Conservation (phyloP, 2,329 filamentous ascomycete genomes). For the Nothomitra cinnamomea region DNA sequence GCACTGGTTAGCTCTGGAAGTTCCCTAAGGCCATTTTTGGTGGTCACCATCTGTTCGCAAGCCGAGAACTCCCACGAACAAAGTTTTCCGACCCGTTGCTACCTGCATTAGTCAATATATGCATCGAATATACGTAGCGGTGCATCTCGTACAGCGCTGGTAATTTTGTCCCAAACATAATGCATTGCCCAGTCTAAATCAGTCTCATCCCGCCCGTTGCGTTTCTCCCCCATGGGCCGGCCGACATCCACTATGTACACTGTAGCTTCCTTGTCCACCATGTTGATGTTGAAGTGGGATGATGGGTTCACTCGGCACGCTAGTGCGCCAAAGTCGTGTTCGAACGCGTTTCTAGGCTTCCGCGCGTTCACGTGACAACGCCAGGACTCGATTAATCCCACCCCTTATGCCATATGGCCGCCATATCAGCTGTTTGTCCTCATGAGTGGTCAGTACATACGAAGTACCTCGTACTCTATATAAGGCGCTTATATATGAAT, state of each 20-base stretch:
- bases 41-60: conserved; percentile 52
- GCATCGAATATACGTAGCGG: background rate
- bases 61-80: conserved; percentile 62
- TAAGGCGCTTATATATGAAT: no score
- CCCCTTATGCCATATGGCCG: no score
- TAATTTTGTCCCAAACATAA: conserved; percentile 91
- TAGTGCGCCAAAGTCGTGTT: no score
- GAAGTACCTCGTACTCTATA: no score
- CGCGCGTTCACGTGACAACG: no score
- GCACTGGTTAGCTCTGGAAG: background rate
- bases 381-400: no score
- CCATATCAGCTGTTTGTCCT: no score
- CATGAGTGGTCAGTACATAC: no score
- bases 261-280: conserved; percentile 87
- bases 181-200: conserved; percentile 81
- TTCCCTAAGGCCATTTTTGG: background rate
- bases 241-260: conserved; percentile 86
- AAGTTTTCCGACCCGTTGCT: conserved; percentile 54
- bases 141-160: conserved; percentile 42
- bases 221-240: conserved; percentile 59
- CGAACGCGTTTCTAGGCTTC: no score
- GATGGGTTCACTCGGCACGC: no score
- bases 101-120: conserved; percentile 23
- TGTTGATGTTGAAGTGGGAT: conserved; percentile 24
- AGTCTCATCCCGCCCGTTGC: conserved; percentile 53